Evolutionary conservation across 2,329 filamentous ascomycete genomes (phyloP), one percentile per base, ranked within the genome.

Genomic region (Hawksworthiomyces lignivorus): DNA sequence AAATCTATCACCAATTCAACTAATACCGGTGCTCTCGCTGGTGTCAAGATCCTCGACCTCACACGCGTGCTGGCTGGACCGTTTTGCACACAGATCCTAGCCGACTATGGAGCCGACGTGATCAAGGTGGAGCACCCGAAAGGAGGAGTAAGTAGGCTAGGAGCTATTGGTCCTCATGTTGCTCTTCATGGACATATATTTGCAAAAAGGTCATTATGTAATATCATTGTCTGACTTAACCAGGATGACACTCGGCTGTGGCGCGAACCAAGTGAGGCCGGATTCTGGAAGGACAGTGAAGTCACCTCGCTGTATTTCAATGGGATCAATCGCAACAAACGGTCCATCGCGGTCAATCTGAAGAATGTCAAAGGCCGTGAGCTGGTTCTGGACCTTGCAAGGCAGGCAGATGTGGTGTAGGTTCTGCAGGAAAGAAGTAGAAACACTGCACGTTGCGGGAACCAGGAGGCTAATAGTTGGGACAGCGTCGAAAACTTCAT

Each of bases 51-150:
- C 11, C 29, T 47, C 7, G 44, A 47, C 18, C 33, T 47, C 4
- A 41, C 44, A 8, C 40, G 44, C 2, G 44, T 47, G 11, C 29
- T 47, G 11, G 44, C 44, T 6, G 61, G 56, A 1, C 61, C 61
- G 0, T 63, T 60, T 32, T 64, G 62, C 28, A 63, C 60, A 4
- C 63, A 67, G 38, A 66, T 68, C n/a, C 58, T 69, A 4, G 65
- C 63, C 18, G 65, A 68, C 40, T 65, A 67, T 36, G 64, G 65
- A 1, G 66, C 65, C 0, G 58, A 62, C 17, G 61, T 69, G 1
- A 59, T 69, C 42, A 67, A 67, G 49, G 51, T 65, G 33, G 66
- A 69, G 43, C 55, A 66, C 50, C 52, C 38, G 53, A 56, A 37
- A 56, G 58, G 21, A 54, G 38, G 38, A 4, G 30, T 32, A 32